Evolutionary conservation across 2,329 filamentous ascomycete genomes (phyloP).

Genomic region (Elsinoe ampelina): DNA sequence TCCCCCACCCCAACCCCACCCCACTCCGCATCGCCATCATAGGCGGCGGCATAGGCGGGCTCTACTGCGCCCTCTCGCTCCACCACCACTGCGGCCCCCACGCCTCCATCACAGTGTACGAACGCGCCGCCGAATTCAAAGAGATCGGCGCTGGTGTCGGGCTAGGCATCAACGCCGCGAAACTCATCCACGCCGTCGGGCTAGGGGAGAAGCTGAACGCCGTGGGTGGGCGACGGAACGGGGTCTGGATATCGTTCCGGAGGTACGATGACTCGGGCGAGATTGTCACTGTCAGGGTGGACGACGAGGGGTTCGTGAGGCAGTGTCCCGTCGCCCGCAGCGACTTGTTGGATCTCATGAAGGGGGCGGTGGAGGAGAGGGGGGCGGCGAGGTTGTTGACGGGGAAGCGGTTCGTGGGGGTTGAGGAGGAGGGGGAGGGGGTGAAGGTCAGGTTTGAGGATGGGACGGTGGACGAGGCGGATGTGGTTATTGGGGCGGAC

Average conservation of each 20-base stretch:
- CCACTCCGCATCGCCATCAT: slow-evolving; percentile 29
- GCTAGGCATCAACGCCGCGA: slow-evolving; percentile 30
- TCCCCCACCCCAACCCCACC: background rate
- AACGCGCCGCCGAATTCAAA: slow-evolving; percentile 28
- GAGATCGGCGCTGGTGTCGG: slow-evolving; percentile 31
- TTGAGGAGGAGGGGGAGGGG: slow-evolving; percentile 22
- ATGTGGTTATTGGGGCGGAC: slow-evolving; percentile 48
- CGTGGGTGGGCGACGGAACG: slow-evolving; percentile 25
- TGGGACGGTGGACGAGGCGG: slow-evolving; percentile 32
- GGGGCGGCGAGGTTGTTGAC: slow-evolving; percentile 23
- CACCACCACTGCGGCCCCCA: slow-evolving; percentile 29
- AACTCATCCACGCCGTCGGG: slow-evolving; percentile 27
- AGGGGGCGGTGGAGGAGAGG: slow-evolving; percentile 18
- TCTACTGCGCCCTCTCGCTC: slow-evolving; percentile 30
- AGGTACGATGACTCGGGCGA: slow-evolving; percentile 29
- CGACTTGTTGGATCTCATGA: slow-evolving; percentile 24
- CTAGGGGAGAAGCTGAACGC: slow-evolving; percentile 24
- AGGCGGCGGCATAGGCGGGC: slow-evolving; percentile 34
- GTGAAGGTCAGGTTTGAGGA: slow-evolving; percentile 43
- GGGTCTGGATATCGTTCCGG: slow-evolving; percentile 29
- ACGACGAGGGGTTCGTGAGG: slow-evolving; percentile 20
- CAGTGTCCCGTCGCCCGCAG: slow-evolving; percentile 21
- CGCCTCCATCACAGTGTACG: slow-evolving; percentile 27
- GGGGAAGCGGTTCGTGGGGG: slow-evolving; percentile 20
- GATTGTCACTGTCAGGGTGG: slow-evolving; percentile 24